Conservation (phyloP, 2,329 filamentous ascomycete genomes). For the Colletotrichum sp. region DNA sequence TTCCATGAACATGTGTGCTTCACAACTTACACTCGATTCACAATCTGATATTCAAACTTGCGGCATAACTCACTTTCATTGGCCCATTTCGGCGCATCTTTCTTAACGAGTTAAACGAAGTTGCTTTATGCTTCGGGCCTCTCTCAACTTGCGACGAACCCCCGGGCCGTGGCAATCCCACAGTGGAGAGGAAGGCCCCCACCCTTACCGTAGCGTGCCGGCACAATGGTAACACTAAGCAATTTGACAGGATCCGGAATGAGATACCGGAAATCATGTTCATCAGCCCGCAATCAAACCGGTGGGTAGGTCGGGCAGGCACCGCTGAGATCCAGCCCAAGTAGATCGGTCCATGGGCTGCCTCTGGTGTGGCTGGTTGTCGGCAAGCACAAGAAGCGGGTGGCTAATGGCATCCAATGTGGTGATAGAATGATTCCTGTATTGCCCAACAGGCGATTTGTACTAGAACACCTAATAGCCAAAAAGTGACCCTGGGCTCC, state of each 20-base stretch:
- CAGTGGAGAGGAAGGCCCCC: neutral
- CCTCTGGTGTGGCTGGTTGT: neutral
- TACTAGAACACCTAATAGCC: neutral
- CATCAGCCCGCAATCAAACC: conserved; percentile 7
- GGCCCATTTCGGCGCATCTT: neutral
- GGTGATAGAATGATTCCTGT: neutral
- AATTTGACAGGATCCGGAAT: conserved; percentile 5
- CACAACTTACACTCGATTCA: neutral
- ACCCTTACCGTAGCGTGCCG: neutral
- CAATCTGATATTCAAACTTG: neutral
- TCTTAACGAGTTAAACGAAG: neutral
- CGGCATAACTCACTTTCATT: neutral
- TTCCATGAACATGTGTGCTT: neutral
- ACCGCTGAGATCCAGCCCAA: neutral
- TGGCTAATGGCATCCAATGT: neutral
- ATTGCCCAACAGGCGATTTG: neutral
- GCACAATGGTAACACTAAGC: conserved; percentile 7
- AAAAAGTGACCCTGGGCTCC: neutral
- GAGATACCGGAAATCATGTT: neutral
- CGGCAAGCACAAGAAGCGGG: neutral
- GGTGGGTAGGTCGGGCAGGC: neutral
- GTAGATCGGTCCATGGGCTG: neutral
- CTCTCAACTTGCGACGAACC: neutral
- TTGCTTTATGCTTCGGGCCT: neutral
- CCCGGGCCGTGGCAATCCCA: neutral